These are phyloP conservation scores for Cadophora luteo-olivacea DNA, from an alignment of 2,329 filamentous ascomycete species.

Conservation along the genomic window DNA sequence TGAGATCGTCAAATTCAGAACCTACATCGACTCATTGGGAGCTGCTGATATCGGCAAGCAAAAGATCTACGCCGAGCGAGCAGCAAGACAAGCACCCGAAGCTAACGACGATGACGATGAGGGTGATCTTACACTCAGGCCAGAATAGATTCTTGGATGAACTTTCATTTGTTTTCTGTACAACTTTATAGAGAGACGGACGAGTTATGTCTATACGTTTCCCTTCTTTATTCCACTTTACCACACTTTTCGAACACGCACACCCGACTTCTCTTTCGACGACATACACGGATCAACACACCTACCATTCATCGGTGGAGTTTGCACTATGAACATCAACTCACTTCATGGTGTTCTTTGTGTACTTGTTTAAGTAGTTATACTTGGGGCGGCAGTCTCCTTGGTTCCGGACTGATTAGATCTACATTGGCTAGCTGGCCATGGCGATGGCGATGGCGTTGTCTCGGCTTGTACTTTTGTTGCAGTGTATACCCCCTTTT, in stretches of 20 bases:
- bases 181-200: neutral
- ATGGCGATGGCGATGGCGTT: constrained; percentile 6
- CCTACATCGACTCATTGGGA: constrained; percentile 86
- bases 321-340: neutral
- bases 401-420: neutral
- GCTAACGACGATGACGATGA: constrained; percentile 37
- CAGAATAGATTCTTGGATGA: constrained; percentile 17
- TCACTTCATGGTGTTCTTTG: neutral
- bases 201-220: constrained; percentile 10
- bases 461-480: neutral
- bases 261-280: neutral
- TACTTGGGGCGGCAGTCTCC: neutral
- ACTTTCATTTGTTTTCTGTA: constrained; percentile 14
- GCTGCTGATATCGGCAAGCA: constrained; percentile 73
- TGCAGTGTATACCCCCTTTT: constrained; percentile 14
- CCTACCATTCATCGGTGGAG: neutral
- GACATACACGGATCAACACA: neutral
- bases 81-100: constrained; percentile 41
- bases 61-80: constrained; percentile 69
- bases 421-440: neutral
- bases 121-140: constrained; percentile 31
- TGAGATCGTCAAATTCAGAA: constrained; percentile 96
- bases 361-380: neutral
- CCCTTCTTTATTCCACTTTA: constrained; percentile 7
- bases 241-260: neutral